Evolutionary conservation across 164 flowering plant species (phyloP), one percentile per base, ranked within the genome.

Genomic region (Pachysandra terminalis): DNA sequence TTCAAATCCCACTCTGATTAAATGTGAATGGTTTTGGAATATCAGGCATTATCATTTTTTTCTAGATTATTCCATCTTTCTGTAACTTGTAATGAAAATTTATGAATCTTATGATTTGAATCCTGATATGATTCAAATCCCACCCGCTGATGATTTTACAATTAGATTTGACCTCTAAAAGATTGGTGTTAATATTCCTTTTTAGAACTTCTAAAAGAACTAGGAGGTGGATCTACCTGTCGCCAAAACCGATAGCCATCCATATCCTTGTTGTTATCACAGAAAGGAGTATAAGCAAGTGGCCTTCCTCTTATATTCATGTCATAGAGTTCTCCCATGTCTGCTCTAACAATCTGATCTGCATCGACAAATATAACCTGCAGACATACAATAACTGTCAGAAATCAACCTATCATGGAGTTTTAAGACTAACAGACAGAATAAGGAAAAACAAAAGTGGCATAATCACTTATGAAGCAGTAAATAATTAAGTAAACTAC

Each of bases 291-390:
- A 79, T 95, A 95, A 19, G 96, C 99, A 68, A 88, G 90, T 62
- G 99, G 95, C 71, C 82, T 83, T 78, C 99, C 99, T 81, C 81
- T 89, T 27, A 92, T 73, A 80, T 95, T 86, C 99, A 92, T 92
- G 84, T 95, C 98, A 81, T 95, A 95, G 28, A 95, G 93, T 75
- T 95, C 98, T 71, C 98, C 98, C 97, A 95, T 90, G 74, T 92
- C 97, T 41, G 99, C 81, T 73, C 99, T 79, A 57, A 95, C 91
- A 76, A 92, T 72, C 66, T 95, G 99, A 80, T 95, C 99, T 19
- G 99, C 99, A 80, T 95, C 99, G 25, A 95, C 99, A 81, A 95
- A 95, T 79, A 95, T 95, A 75, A 95, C 99, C 99, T 95, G 87
- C 86, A 81, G 54, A 54, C 17, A 64, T 17, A 26, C 3, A 27